These are phyloP conservation scores for Colletotrichum neosansevieriae DNA, from an alignment of 2,329 filamentous ascomycete genomes.

Conservation along the genomic window DNA sequence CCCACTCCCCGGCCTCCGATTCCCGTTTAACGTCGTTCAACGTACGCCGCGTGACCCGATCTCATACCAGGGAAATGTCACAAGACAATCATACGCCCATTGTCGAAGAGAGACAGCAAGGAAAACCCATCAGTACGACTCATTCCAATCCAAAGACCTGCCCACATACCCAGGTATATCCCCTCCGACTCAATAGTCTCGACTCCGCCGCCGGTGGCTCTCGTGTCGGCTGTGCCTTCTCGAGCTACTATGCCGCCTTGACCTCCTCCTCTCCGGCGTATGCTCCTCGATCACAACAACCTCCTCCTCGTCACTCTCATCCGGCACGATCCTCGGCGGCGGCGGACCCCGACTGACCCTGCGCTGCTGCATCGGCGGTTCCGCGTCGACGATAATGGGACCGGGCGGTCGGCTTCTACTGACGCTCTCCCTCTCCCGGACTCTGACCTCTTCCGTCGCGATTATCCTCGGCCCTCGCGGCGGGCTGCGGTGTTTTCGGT, in stretches of 20 bases:
- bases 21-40: constrained; percentile 1
- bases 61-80: background rate
- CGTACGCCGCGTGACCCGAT: background rate
- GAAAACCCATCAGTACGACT: constrained; percentile 5
- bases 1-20: background rate
- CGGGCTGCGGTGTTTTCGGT: constrained; percentile 33
- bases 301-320: constrained; percentile 46
- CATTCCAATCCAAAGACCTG: background rate
- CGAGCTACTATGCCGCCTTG: constrained; percentile 42
- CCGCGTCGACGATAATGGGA: constrained; percentile 46
- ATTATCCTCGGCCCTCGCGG: constrained; percentile 40
- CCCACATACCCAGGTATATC: background rate
- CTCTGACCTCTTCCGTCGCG: constrained; percentile 48
- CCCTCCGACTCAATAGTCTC: constrained; percentile 28
- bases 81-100: too few species aligned
- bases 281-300: constrained; percentile 53
- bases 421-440: constrained; percentile 41
- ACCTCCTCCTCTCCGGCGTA: constrained; percentile 45
- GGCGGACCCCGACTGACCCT: constrained; percentile 41
- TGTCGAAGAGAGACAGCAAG: too few species aligned
- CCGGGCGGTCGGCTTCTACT: constrained; percentile 24
- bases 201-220: constrained; percentile 31
- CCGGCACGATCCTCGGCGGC: constrained; percentile 46
- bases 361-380: constrained; percentile 41
- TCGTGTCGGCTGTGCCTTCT: constrained; percentile 24